Base-by-base conservation (phyloP, 2,329 filamentous ascomycete genomes). In the Fusarium hainanense region DNA sequence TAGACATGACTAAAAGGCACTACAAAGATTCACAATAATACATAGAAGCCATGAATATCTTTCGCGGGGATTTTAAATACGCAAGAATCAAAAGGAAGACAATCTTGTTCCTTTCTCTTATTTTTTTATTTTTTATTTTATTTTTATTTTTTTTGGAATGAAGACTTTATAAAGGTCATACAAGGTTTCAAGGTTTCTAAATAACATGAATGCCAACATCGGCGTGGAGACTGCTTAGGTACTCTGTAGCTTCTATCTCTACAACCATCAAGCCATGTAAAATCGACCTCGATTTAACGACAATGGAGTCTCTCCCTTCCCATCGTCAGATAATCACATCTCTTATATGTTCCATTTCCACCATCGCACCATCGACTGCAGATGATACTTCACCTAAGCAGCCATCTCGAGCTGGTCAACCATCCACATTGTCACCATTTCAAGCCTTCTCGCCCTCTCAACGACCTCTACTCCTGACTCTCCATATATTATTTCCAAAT, bases 401-500 rank as follows among this genome's bases (percentile, higher is more conserved):
- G 40, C 55, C 61, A 48, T 30, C 52, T 47, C 54, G 63, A 47
- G 30, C 54, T 32, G 44, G 68, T 67, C 62, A 66, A 63, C 52
- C 55, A 62, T 51, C 71, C 28, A 43, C 70, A 41, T 23, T 72
- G n/a, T 61, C 61, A 12, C 65, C 71, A 40, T 52, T 64, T 48
- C 62, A 70, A 30, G 42, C 58, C 51, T 65, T 75, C 23, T 66
- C 68, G 42, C 55, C 55, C 18, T 70, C 80, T n/a, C 78, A 83
- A 61, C 82, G 84, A 2, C 84, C 87, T 50, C 81, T 92, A 18
- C 82, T 97, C n/a, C 82, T 93, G 2, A 93, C 93, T 0, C 86
- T 97, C 0, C 94, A 98, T 80, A 92, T 93, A 34, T 82, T 98
- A 16, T 97, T 97, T 75, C 94, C 94, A 0, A 88, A 89, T 68